Evolutionary conservation across 2,329 filamentous ascomycete genomes (phyloP), one percentile per base, ranked within the genome.

Genomic region (Aaosphaeria pasadenensis): DNA sequence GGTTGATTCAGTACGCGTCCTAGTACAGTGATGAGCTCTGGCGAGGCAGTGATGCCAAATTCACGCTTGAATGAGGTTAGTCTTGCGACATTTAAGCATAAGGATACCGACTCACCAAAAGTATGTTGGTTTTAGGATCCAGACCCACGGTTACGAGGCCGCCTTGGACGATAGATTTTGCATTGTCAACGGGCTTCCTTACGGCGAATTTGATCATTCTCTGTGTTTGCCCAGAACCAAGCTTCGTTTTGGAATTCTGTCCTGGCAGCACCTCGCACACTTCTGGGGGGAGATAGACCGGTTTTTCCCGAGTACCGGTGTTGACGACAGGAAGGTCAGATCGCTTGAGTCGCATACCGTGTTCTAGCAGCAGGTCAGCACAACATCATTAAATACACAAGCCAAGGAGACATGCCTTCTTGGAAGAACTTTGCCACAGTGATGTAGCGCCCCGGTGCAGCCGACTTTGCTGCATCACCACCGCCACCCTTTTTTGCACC

Each of bases 1-100:
- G 89, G 89, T 0, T 79, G 60, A 0, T 56, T 36, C 0, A 95
- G 76, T 35, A 91, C 77, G 5, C 89, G 83, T 2, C 82, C 90
- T 1, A 76, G 75, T 0, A 95, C 86, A 0, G 85, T 86, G 38
- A 95, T 74, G 17, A 95, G 76, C 3, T 74, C 67, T 17, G 78
- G 77, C 4, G 73, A 76, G 2, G 89, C 75, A 1, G 67, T 69
- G 44, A 94, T 72, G 7, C 83, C 84, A 52, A 90, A 91, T 4
- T 75, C 60, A 40, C 11, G 17, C 39, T 11, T 7, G 41, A 24
- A 40, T 5, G 32, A 40, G 24, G 30, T 50, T 50, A 47, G 43
- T 45, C 33, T 42, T 31, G 30, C 11, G 17, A 24, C 17, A 24
- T 24, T 24, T 24, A 24, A 24, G 38, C 36, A 7, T 24, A 30